Evolutionary conservation across 306 rosid species (phyloP).

Genomic region (Leucaena leucocephala): DNA sequence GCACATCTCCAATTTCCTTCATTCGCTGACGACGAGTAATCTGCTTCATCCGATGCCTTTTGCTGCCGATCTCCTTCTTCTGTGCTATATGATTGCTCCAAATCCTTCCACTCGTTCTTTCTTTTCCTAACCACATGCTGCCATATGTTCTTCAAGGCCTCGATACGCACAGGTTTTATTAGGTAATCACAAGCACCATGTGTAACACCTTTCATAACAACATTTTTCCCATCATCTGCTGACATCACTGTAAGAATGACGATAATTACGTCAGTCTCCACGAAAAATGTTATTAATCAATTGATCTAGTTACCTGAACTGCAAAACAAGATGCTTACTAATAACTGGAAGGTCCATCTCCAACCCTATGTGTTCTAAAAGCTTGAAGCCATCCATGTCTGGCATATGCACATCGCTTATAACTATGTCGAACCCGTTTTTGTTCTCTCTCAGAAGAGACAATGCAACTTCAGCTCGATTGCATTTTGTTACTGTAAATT

Average conservation of each 20-base stretch:
- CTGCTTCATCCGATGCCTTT: conserved; percentile 70
- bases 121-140: conserved; percentile 96
- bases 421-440: conserved; percentile 83
- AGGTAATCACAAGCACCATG: conserved; percentile 98
- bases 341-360: conserved; percentile 99
- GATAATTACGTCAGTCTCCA: conserved; percentile 14
- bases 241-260: conserved; percentile 81
- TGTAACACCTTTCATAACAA: conserved; percentile 96
- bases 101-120: conserved; percentile 72
- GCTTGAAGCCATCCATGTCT: conserved; percentile 98
- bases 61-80: conserved; percentile 88
- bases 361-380: conserved; percentile 81
- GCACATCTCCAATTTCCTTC: conserved; percentile 70
- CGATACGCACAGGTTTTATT: conserved; percentile 89
- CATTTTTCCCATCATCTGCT: conserved; percentile 81
- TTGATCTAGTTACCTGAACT: neutral
- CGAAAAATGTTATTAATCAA: conserved; percentile 22
- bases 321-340: conserved; percentile 54
- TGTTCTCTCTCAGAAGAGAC: conserved; percentile 75
- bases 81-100: conserved; percentile 70
- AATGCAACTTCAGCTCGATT: conserved; percentile 81
- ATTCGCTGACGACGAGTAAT: conserved; percentile 89
- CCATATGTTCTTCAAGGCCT: conserved; percentile 96
- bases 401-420: conserved; percentile 99
- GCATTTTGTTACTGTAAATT: conserved; percentile 76